Conservation (phyloP, 2,329 filamentous ascomycete species). For the Penicillium sp. region DNA sequence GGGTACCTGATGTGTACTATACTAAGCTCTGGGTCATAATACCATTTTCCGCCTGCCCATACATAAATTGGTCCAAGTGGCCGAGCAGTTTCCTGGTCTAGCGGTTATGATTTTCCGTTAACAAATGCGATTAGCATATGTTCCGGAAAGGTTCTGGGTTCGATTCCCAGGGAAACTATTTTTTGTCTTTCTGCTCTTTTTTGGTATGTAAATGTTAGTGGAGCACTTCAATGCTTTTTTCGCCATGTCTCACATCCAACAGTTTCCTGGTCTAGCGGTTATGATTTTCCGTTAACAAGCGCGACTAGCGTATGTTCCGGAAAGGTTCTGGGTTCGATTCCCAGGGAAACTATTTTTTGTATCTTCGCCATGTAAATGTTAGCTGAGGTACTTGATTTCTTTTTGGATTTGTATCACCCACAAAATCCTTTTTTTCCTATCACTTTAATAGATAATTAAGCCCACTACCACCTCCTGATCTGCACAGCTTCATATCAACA, state of each 20-base stretch:
- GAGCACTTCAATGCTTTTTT: too few species aligned
- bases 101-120: slow-evolving; percentile 9
- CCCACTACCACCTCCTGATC: neutral
- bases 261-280: slow-evolving; percentile 3
- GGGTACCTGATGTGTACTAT: neutral
- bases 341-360: slow-evolving; percentile 8
- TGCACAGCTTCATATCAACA: too few species aligned
- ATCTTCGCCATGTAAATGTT: neutral
- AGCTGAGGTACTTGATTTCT: neutral
- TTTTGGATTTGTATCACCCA: neutral
- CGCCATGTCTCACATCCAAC: neutral
- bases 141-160: slow-evolving; percentile 9
- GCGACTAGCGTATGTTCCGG: neutral
- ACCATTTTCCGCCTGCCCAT: rapidly evolving
- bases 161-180: slow-evolving; percentile 8
- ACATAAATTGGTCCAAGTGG: neutral
- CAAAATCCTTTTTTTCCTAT: neutral
- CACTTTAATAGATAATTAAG: neutral
- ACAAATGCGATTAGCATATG: neutral
- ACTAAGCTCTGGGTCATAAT: rapidly evolving
- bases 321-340: slow-evolving; percentile 7
- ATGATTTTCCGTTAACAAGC: slow-evolving; percentile 5
- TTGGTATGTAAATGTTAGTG: too few species aligned
- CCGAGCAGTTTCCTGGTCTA: slow-evolving; percentile 7
- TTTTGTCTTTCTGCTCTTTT: neutral